These are phyloP conservation scores for Nothophaeocryptopus gaeumannii DNA, from an alignment of 2,329 filamentous ascomycete genomes.

Conservation along the genomic window DNA sequence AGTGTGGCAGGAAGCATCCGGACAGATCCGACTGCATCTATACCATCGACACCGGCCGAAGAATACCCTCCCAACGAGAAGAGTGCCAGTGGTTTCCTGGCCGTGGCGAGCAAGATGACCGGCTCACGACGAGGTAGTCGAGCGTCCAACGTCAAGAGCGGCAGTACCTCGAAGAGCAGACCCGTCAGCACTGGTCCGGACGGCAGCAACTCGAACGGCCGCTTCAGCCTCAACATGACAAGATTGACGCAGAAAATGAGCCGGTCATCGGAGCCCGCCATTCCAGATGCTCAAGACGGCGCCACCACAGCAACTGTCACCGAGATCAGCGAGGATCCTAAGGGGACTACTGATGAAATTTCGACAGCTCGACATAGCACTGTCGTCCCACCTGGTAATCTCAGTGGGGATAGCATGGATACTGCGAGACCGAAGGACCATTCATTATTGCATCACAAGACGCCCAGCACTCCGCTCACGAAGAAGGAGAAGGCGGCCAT, in stretches of 20 bases:
- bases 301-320: conserved; percentile 3
- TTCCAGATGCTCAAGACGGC: conserved; percentile 1
- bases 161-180: conserved; percentile 38
- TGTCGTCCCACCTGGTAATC: not conserved
- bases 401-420: conserved; percentile 1
- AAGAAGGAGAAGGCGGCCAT: conserved; percentile 32
- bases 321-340: not conserved
- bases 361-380: conserved; percentile 8
- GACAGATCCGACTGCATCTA: conserved; percentile 27
- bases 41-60: conserved; percentile 43
- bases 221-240: conserved; percentile 44
- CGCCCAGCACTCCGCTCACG: conserved; percentile 9
- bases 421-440: conserved; percentile 6
- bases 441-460: conserved; percentile 6
- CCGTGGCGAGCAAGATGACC: conserved; percentile 29
- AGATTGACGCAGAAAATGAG: conserved; percentile 40
- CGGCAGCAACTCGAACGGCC: conserved; percentile 22
- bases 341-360: not conserved
- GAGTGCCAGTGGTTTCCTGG: conserved; percentile 26
- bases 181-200: conserved; percentile 37
- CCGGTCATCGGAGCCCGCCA: conserved; percentile 13
- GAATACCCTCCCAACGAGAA: conserved; percentile 33
- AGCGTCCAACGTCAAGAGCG: conserved; percentile 13
- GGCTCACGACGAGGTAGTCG: conserved; percentile 30
- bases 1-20: conserved; percentile 26